A percentile compares a stretch with the other conserved stretches of the same genome.
Conservation (phyloP, 2,329 filamentous ascomycete genomes). For the Fusarium veterinarium region DNA sequence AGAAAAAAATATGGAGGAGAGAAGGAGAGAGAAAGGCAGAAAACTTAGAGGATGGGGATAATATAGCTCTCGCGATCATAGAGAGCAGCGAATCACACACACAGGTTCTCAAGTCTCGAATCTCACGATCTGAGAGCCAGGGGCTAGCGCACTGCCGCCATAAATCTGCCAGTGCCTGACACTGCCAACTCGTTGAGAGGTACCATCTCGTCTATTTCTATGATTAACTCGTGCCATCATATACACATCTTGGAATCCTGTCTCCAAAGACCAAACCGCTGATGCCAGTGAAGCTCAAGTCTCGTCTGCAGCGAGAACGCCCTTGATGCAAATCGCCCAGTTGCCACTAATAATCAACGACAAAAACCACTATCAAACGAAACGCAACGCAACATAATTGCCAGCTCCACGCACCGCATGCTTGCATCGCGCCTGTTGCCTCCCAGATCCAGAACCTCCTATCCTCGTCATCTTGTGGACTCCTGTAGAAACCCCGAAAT, state of each 20-base stretch:
- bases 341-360: conserved; percentile 20
- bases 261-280: conserved; percentile 27
- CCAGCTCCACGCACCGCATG: conserved; percentile 26
- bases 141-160: background rate
- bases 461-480: conserved; percentile 20
- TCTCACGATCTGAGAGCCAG: background rate
- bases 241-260: conserved; percentile 33
- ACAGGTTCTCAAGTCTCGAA: background rate
- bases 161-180: background rate
- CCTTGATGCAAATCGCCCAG: conserved; percentile 22
- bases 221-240: conserved; percentile 32
- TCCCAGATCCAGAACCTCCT: conserved; percentile 26
- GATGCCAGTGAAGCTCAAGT: conserved; percentile 6
- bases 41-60: background rate
- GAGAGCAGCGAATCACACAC: background rate
- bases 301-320: conserved; percentile 21
- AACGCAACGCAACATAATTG: background rate
- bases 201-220: conserved; percentile 41
- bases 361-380: conserved; percentile 17
- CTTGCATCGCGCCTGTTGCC: conserved; percentile 10
- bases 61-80: background rate
- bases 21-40: background rate
- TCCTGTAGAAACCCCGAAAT: conserved; percentile 30
- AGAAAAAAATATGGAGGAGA: background rate
- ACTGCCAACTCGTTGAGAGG: background rate